phyloP scores from a whole-genome alignment of 2,329 filamentous ascomycete genomes.

The Sclerotinia borealis region DNA sequence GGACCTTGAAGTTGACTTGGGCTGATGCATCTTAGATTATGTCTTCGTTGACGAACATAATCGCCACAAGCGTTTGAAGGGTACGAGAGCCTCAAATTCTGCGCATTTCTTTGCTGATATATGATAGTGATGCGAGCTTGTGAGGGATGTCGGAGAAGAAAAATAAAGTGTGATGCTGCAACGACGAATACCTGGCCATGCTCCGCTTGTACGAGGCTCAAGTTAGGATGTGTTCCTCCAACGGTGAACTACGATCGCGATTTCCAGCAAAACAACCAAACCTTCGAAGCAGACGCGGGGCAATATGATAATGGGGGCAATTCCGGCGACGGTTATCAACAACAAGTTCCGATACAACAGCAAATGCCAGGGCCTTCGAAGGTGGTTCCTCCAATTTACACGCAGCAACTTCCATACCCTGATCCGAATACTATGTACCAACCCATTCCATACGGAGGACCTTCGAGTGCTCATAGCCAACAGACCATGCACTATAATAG shows the following conservation, averaged over 20 bases:
- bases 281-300: conserved; percentile 45
- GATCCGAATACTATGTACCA: conserved; percentile 37
- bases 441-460: conserved; percentile 34
- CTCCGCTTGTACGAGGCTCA: conserved; percentile 84
- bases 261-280: conserved; percentile 27
- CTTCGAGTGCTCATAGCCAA: conserved; percentile 40
- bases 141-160: conserved; percentile 87
- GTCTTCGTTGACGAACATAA: conserved; percentile 99
- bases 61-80: conserved; percentile 92
- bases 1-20: conserved; percentile 1
- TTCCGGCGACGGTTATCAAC: conserved; percentile 44
- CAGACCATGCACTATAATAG: conserved; percentile 48
- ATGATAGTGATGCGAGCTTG: conserved; percentile 89
- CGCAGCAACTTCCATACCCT: conserved; percentile 43
- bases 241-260: conserved; percentile 33
- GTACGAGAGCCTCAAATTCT: conserved; percentile 41
- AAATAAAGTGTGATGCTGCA: conserved; percentile 97
- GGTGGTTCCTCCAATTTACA: conserved; percentile 39
- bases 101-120: conserved; percentile 19
- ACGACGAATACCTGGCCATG: conserved; percentile 98
- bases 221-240: conserved; percentile 87
- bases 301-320: conserved; percentile 40
- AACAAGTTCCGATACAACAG: conserved; percentile 49
- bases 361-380: conserved; percentile 36
- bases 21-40: conserved; percentile 63